A percentile compares a stretch with the other conserved stretches of the same genome.
phyloP scores from a whole-genome alignment of 2,329 filamentous ascomycete species.

The Lizonia empirigonia region DNA sequence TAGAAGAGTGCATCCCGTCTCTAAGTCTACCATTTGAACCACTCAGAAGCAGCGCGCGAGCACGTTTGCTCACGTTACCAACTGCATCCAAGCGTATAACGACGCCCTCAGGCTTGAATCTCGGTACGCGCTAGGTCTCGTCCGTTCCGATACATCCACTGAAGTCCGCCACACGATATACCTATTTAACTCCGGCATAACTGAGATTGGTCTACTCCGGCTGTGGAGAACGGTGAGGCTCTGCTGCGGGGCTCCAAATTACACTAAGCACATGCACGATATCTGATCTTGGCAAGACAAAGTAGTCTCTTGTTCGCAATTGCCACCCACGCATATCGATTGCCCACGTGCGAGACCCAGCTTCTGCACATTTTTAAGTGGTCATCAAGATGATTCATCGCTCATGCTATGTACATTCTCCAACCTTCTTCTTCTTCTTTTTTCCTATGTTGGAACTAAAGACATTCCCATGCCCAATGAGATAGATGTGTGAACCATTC shows the following conservation, averaged over 20 bases:
- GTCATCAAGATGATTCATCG: too few relatives aligned
- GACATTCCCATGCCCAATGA: too few relatives aligned
- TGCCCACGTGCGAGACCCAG: not conserved
- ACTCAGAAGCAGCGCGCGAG: constrained; percentile 10
- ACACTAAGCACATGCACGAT: not conserved
- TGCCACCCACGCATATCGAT: not conserved
- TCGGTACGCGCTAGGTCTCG: constrained; percentile 7
- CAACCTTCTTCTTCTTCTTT: too few relatives aligned
- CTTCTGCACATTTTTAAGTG: not conserved
- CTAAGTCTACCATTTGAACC: not conserved
- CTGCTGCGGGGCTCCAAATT: constrained; percentile 17
- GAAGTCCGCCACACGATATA: not conserved
- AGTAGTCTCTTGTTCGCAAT: not conserved
- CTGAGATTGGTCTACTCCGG: not conserved
- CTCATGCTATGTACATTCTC: too few relatives aligned
- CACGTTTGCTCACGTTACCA: constrained; percentile 4
- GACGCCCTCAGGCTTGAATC: not conserved
- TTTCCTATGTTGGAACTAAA: too few relatives aligned
- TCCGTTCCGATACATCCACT: constrained; percentile 7
- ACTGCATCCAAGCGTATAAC: not conserved
- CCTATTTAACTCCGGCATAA: not conserved
- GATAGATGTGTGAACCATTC: too few relatives aligned
- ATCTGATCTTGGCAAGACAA: not conserved
- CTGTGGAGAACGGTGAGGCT: constrained; percentile 17
- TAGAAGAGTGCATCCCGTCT: not conserved